Evolutionary conservation across 306 rosid genomes (phyloP).

Genomic region (Parietaria judaica): DNA sequence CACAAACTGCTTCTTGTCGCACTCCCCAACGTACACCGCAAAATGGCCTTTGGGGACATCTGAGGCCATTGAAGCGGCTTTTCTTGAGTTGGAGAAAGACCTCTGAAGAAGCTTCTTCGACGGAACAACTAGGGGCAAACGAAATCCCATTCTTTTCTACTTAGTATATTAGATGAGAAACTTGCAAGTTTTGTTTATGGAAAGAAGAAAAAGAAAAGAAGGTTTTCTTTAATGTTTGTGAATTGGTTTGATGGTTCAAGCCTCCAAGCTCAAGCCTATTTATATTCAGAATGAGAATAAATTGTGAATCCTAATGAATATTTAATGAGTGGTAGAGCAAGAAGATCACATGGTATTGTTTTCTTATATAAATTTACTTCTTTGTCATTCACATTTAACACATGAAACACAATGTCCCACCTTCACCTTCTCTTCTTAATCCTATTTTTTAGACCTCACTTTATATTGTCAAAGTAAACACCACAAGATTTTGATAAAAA

Average conservation of each 20-base stretch:
- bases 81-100: not conserved
- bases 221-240: not conserved
- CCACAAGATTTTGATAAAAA: too few species aligned
- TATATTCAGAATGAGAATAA: not conserved
- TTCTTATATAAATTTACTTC: too few species aligned
- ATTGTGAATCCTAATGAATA: too few species aligned
- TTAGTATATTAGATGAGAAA: not conserved
- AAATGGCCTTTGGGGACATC: constrained; percentile 33
- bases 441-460: too few species aligned
- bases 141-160: not conserved
- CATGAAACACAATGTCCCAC: too few species aligned
- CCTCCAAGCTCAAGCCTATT: not conserved
- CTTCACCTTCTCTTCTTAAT: too few species aligned
- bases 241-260: not conserved
- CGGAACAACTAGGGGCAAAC: not conserved
- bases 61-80: not conserved
- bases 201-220: not conserved
- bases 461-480: too few species aligned
- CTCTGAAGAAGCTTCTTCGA: too few species aligned
- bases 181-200: not conserved
- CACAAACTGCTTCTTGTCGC: constrained; percentile 6
- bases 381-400: too few species aligned
- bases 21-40: constrained; percentile 45
- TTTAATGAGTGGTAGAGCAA: not conserved
- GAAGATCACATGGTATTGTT: too few species aligned